Evolutionary conservation across 805 yeast species (phyloP).

Genomic region (Wickerhamomyces kurtzmanii): DNA sequence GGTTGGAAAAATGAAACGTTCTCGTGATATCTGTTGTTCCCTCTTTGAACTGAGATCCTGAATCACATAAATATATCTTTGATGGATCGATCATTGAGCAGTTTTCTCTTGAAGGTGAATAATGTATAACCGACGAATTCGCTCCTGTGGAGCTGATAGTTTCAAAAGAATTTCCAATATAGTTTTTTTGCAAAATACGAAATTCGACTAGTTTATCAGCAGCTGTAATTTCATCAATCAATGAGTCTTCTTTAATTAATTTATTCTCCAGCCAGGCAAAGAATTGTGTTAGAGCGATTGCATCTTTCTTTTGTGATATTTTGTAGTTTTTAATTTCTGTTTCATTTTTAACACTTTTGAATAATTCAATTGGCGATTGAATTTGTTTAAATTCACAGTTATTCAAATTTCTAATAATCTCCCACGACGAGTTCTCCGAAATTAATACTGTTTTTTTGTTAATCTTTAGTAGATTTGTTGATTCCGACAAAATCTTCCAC

Average conservation of each 20-base stretch:
- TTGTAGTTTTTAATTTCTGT: constrained; percentile 65
- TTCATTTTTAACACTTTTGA: constrained; percentile 70
- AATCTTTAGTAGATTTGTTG: constrained; percentile 11
- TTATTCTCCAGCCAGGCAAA: constrained; percentile 76
- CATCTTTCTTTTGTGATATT: constrained; percentile 77
- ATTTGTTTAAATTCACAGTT: constrained; percentile 27
- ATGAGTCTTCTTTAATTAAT: constrained; percentile 26
- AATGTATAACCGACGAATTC: constrained; percentile 70
- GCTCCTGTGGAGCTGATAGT: constrained; percentile 72
- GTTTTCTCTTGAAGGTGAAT: constrained; percentile 53
- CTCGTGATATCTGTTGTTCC: constrained; percentile 97
- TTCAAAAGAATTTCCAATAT: constrained; percentile 62
- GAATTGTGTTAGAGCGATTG: constrained; percentile 62
- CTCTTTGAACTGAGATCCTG: constrained; percentile 87
- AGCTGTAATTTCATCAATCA: constrained; percentile 57
- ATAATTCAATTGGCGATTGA: constrained; percentile 50
- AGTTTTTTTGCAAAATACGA: constrained; percentile 43
- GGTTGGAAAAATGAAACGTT: constrained; percentile 59
- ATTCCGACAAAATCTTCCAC: constrained; percentile 41
- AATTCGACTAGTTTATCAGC: constrained; percentile 48
- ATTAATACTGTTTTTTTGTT: constrained; percentile 30
- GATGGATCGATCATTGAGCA: constrained; percentile 54
- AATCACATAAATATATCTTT: constrained; percentile 69
- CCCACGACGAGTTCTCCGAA: constrained; percentile 61
- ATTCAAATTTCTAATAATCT: constrained; percentile 41